A percentile compares a stretch with the other conserved stretches of the same genome.
Evolutionary conservation across 352 stramenopile genomes (phyloP).

Genomic region (Phytophthora meadii): DNA sequence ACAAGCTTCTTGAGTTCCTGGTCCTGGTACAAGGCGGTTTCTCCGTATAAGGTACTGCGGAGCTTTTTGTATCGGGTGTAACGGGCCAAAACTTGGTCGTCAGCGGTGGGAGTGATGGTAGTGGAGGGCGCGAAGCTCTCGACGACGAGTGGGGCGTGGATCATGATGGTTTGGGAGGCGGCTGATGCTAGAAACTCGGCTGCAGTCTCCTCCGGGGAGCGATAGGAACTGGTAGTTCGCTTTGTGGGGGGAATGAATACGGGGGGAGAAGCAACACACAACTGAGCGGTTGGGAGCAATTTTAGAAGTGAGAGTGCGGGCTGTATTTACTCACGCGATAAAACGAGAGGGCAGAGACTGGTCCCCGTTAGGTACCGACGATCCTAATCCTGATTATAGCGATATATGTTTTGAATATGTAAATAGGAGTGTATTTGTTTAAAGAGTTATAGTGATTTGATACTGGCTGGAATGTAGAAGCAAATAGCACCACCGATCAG

Average conservation of each 20-base stretch:
- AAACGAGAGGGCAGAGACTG: constrained; percentile 8
- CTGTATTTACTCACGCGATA: not conserved
- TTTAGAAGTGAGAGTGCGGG: constrained; percentile 22
- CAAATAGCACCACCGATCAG: not conserved
- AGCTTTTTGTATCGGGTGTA: constrained; percentile 54
- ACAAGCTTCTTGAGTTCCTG: constrained; percentile 46
- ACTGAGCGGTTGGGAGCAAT: constrained; percentile 24
- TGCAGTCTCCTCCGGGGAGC: constrained; percentile 28
- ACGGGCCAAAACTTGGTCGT: constrained; percentile 31
- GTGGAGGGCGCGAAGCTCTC: constrained; percentile 21
- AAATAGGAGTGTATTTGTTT: not conserved
- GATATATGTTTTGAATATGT: not conserved
- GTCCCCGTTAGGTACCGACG: constrained; percentile 10
- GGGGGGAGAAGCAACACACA: not conserved
- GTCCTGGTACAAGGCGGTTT: constrained; percentile 63
- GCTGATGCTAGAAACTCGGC: constrained; percentile 4
- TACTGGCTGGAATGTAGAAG: not conserved
- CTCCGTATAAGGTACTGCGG: constrained; percentile 60
- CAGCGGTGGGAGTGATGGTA: not conserved
- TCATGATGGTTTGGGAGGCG: constrained; percentile 28
- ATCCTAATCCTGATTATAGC: constrained; percentile 4
- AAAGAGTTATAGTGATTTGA: not conserved
- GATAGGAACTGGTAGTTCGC: not conserved
- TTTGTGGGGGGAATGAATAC: not conserved
- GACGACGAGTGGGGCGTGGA: constrained; percentile 28